These are phyloP conservation scores for Fusarium sp. DNA, from an alignment of 2,329 filamentous ascomycete genomes.

Conservation along the genomic window DNA sequence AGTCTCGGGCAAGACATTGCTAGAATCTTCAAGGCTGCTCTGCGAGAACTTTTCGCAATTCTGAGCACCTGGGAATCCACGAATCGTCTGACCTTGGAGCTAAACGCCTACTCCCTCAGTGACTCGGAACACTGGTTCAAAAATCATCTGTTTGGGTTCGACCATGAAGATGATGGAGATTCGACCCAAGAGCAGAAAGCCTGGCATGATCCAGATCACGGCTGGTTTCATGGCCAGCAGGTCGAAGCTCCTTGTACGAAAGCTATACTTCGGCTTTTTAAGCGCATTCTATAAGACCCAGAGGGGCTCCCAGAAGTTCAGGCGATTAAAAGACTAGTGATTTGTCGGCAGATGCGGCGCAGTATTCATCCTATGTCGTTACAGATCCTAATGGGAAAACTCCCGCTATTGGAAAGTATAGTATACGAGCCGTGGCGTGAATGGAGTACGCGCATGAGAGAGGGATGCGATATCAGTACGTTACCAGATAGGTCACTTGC, in stretches of 20 bases:
- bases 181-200: not conserved
- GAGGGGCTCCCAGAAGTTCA: not conserved
- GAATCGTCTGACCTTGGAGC: not conserved
- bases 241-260: not conserved
- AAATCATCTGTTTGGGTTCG: conserved; percentile 4
- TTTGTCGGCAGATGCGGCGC: conserved; percentile 11
- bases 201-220: not conserved
- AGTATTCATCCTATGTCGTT: not conserved
- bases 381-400: not conserved
- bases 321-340: not conserved
- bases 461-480: too few relatives aligned
- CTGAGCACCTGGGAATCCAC: not conserved
- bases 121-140: conserved; percentile 1
- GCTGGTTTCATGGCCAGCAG: conserved; percentile 8
- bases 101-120: not conserved
- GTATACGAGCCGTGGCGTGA: conserved; percentile 3
- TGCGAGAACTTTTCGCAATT: not conserved
- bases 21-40: not conserved
- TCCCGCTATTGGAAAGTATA: not conserved
- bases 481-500: too few relatives aligned
- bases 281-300: fast-evolving
- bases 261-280: not conserved
- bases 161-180: not conserved
- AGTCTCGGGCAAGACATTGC: too few relatives aligned
- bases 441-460: not conserved